Base-by-base conservation (phyloP, 306 rosid genomes). In the Acacia acuminata region DNA sequence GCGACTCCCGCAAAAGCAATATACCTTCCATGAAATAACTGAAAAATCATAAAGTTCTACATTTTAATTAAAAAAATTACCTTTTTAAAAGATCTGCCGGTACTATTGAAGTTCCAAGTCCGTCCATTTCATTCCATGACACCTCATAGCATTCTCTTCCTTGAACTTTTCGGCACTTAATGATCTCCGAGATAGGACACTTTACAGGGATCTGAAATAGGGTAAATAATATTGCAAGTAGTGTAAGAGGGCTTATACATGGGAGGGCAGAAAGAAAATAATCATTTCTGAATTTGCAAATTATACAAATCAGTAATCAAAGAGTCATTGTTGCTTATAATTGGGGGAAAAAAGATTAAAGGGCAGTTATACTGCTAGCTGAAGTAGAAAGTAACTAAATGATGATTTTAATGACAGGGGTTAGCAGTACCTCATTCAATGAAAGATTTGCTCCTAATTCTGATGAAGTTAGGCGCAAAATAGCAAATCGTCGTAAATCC, bases 71-170 rank as follows among this genome's bases (percentile, higher is more conserved):
- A 3, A 61, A 25, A 61, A 72, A 42, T 77, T 84, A 90, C 97
- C 92, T 87, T 82, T 87, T 71, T 70, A 94, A 65, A 77, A 94
- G 96, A 87, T 90, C 89, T 77, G 88, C 88, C 40, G 92, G 92
- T 55, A 94, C 90, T 67, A 87, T 56, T 50, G 94, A 92, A 63
- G 88, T 81, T 84, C 85, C 71, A 82, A 90, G 91, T 64, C 98
- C 98, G 77, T 90, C 87, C 44, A 81, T 75, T 69, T 85, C 83
- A 80, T 84, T 89, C 98, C 97, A 92, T 25, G 90, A 88, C 78
- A 94, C 98, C 82, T 94, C 98, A 32, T 60, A 90, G 87, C 89
- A 91, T 20, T 94, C 94, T 22, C 73, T 88, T 72, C 97, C 97
- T 30, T 85, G 93, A 73, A 83, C 87, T 86, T 73, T 88, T 64